Conservation (phyloP, 495 filamentous ascomycete species). For the Xylaria sp. region DNA sequence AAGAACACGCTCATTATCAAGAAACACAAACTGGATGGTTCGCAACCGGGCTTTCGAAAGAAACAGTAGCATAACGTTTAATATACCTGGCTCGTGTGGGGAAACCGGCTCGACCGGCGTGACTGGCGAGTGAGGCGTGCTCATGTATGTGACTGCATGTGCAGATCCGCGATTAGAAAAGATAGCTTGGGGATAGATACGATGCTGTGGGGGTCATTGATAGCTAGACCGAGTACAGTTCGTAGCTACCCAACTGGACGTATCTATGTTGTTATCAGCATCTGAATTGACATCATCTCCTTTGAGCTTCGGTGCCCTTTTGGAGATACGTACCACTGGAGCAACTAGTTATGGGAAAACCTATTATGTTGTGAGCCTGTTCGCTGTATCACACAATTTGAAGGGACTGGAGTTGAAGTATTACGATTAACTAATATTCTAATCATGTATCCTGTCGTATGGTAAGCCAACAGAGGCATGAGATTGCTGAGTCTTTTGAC, state of each 20-base stretch:
- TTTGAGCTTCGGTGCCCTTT: not conserved
- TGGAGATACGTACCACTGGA: not conserved
- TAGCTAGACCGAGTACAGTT: not conserved
- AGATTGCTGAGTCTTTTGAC: not conserved
- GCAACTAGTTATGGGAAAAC: not conserved
- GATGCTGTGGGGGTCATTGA: slow-evolving; percentile 15
- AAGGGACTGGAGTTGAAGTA: not conserved
- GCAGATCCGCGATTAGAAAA: not conserved
- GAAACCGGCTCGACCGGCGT: not conserved
- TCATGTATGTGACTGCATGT: slow-evolving; percentile 1
- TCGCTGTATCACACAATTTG: not conserved
- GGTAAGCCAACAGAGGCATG: not conserved
- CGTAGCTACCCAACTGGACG: not conserved
- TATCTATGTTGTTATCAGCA: not conserved
- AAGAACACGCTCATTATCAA: not conserved
- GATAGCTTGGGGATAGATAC: not conserved
- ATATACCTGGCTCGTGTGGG: not conserved
- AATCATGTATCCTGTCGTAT: not conserved
- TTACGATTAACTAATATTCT: not conserved
- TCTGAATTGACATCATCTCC: not conserved
- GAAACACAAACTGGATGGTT: not conserved
- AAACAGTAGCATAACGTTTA: not conserved
- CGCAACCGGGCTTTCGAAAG: not conserved
- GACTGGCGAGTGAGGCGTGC: not conserved
- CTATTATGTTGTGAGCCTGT: not conserved